phyloP scores from a whole-genome alignment of 1,139 yeast species.

The Fermentozyma sake region DNA sequence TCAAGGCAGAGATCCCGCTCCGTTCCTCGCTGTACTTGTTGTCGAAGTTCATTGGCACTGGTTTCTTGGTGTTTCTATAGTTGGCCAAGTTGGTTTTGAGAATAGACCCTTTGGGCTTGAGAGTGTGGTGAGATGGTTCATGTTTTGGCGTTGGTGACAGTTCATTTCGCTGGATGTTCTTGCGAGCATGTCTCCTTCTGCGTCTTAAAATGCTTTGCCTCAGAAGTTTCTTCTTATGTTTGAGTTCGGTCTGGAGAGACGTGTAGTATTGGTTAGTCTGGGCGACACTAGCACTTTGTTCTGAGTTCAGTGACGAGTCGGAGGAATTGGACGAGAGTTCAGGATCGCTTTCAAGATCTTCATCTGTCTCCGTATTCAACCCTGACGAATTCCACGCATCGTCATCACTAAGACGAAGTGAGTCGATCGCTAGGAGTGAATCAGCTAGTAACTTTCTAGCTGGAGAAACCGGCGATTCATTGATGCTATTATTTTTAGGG shows the following conservation, averaged over 20 bases:
- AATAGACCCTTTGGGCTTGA: conserved; percentile 41
- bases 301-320: conserved; percentile 16
- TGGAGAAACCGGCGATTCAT: conserved; percentile 4
- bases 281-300: conserved; percentile 10
- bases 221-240: conserved; percentile 10
- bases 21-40: conserved; percentile 7
- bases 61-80: conserved; percentile 1
- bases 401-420: conserved; percentile 12
- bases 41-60: conserved; percentile 2
- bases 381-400: conserved; percentile 23
- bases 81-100: too few species aligned
- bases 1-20: conserved; percentile 12
- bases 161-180: conserved; percentile 3
- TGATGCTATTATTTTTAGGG: too few species aligned
- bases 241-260: conserved; percentile 14
- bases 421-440: conserved; percentile 9
- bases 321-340: conserved; percentile 21
- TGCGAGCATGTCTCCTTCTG: conserved; percentile 3
- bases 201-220: conserved; percentile 5
- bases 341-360: conserved; percentile 12
- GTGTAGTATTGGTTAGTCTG: conserved; percentile 23
- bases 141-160: conserved; percentile 42
- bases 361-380: conserved; percentile 19
- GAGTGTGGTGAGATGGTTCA: conserved; percentile 39
- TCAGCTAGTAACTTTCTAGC: conserved; percentile 9